Evolutionary conservation across 1,284 basidiomycete species (phyloP).

Genomic region (Porogramme epimiltina): DNA sequence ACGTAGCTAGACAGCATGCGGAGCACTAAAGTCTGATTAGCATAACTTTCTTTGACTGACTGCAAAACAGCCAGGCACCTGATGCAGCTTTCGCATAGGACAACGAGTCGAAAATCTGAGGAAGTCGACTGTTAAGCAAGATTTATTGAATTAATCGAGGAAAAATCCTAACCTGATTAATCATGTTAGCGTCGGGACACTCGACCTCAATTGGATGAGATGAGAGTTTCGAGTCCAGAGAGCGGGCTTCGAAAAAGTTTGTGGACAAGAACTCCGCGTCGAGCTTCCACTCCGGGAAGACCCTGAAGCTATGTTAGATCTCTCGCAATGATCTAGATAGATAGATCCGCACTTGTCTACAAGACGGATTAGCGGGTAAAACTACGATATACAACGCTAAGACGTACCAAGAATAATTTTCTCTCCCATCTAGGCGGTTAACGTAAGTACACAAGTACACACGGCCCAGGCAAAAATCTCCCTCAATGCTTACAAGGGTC

Average conservation of each 20-base stretch:
- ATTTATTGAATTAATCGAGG: background rate
- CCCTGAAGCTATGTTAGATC: constrained; percentile 38
- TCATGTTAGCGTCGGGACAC: constrained; percentile 85
- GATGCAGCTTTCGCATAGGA: constrained; percentile 89
- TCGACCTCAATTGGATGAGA: constrained; percentile 96
- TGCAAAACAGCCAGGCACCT: constrained; percentile 39
- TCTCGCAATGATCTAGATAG: background rate
- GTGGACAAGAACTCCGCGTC: constrained; percentile 71
- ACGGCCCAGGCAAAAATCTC: no score
- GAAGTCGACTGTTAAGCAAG: constrained; percentile 2
- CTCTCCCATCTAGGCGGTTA: constrained; percentile 95
- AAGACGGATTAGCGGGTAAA: background rate
- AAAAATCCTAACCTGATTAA: constrained; percentile 62
- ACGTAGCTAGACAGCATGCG: constrained; percentile 92
- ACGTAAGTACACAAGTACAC: no score
- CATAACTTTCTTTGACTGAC: no score
- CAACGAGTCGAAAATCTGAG: constrained; percentile 83
- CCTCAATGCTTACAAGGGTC: constrained; percentile 58
- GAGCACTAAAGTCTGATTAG: constrained; percentile 73
- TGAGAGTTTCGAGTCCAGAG: constrained; percentile 87
- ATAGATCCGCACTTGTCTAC: constrained; percentile 47
- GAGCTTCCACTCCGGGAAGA: constrained; percentile 80
- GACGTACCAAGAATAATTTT: constrained; percentile 81
- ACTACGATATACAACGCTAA: constrained; percentile 1
- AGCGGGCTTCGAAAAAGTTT: constrained; percentile 75